A percentile compares a stretch with the other conserved stretches of the same genome.
Evolutionary conservation across 1,284 basidiomycete genomes (phyloP).

Genomic region (Trametes versicolor): DNA sequence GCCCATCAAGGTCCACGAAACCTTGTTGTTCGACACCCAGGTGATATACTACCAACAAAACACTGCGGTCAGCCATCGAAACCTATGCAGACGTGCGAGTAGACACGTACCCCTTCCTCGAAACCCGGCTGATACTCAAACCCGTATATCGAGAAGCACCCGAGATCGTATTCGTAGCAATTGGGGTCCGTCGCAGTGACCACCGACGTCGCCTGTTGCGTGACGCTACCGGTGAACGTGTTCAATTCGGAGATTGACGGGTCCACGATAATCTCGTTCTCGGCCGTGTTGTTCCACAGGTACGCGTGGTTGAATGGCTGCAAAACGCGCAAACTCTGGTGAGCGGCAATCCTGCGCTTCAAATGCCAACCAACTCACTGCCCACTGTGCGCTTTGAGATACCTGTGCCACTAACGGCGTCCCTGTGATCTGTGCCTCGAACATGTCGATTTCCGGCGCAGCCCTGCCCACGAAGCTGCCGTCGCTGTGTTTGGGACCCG

Average conservation of each 20-base stretch:
- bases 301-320: constrained; percentile 73
- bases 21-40: constrained; percentile 62
- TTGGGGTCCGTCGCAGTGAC: constrained; percentile 56
- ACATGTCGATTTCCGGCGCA: constrained; percentile 83
- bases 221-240: constrained; percentile 62
- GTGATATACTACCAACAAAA: constrained; percentile 57
- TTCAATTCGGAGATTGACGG: constrained; percentile 56
- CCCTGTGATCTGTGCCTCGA: constrained; percentile 71
- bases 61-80: not conserved
- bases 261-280: constrained; percentile 59
- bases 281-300: constrained; percentile 58
- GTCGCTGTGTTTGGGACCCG: constrained; percentile 67
- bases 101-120: constrained; percentile 46
- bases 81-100: not conserved
- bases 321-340: constrained; percentile 6
- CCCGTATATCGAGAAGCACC: constrained; percentile 60
- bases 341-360: not conserved
- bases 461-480: constrained; percentile 75
- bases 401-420: constrained; percentile 59
- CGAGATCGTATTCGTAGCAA: constrained; percentile 59
- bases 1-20: constrained; percentile 67
- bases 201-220: constrained; percentile 71
- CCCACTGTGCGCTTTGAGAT: constrained; percentile 73
- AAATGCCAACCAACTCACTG: constrained; percentile 49
- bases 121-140: constrained; percentile 54